Evolutionary conservation across 306 rosid genomes (phyloP), one percentile per base, ranked within the genome.

Genomic region (Lathyrus oleraceus): DNA sequence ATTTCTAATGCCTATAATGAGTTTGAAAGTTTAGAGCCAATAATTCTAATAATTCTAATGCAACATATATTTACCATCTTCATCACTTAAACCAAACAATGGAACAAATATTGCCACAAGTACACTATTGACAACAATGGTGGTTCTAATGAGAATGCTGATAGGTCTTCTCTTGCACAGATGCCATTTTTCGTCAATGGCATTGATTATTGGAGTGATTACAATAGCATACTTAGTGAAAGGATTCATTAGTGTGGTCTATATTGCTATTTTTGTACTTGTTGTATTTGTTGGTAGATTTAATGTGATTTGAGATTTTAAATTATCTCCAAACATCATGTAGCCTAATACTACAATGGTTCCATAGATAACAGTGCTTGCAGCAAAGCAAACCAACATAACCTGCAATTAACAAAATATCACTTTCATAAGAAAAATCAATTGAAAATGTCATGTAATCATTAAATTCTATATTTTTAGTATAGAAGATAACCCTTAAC

Each of bases 161-260:
- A 75, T 30, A 1, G 5, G 5, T 8, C 21, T 56, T 7, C 62
- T 75, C n/a, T 59, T 67, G 23, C 25, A 20, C 0, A 85, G 42
- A 51, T 53, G 71, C 7, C 83, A 60, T 10, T 61, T 61, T 5
- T 80, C 89, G 65, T 91, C 96, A 8, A 88, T 74, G 3, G 96
- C 86, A 13, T 59, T 58, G 10, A 83, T 84, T 53, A 88, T 83
- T 4, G 97, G 97, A 25, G 85, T 73, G 12, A 76, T 66, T 42
- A 82, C n/a, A 20, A 87, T 23, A 43, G 88, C 91, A 74, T 82
- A 91, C 75, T 91, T 91, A 0, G 97, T 68, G 1, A 87, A 79
- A 10, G 97, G 96, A 27, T 77, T 87, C 13, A 88, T 81, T 45
- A 91, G 19, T 8, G 93, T 85, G 0, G 90, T 79, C 40, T 53